A percentile compares a stretch with the other conserved stretches of the same genome.
These are phyloP conservation scores for Dioszegia hungarica DNA, from an alignment of 768 basidiomycete species.

Conservation along the genomic window DNA sequence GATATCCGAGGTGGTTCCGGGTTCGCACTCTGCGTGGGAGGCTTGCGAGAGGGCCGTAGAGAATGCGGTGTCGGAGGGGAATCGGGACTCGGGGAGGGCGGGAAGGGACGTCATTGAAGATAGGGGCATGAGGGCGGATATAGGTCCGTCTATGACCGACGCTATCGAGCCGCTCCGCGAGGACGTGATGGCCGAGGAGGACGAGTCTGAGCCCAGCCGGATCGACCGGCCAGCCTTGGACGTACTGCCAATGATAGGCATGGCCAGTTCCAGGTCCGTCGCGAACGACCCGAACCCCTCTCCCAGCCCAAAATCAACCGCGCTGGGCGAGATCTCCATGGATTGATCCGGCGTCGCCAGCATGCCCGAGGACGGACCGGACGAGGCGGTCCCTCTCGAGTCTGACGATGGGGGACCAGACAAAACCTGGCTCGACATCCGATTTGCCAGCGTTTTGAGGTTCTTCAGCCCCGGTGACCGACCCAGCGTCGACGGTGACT, in stretches of 20 bases:
- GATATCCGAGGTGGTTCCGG: conserved; percentile 85
- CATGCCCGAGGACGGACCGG: neutral
- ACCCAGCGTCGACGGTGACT: neutral
- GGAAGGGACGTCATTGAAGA: neutral
- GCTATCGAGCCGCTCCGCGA: neutral
- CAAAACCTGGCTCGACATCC: neutral
- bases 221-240: neutral
- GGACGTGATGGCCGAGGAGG: no score
- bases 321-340: conserved; percentile 1
- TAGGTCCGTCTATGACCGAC: no score
- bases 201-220: neutral
- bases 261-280: conserved; percentile 1
- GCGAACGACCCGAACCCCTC: conserved; percentile 19
- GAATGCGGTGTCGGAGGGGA: conserved; percentile 47
- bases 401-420: conserved; percentile 28
- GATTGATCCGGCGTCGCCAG: neutral
- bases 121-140: no score
- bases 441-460: conserved; percentile 1
- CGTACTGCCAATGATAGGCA: conserved; percentile 1
- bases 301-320: conserved; percentile 16
- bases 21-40: conserved; percentile 88
- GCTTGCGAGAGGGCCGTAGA: conserved; percentile 87
- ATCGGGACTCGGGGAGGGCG: neutral
- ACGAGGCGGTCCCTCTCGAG: neutral
- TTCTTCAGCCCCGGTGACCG: conserved; percentile 7